Percentiles rank a stretch among this genome's conserved stretches.
phyloP scores from a whole-genome alignment of 306 rosid genomes.

The Cyamopsis tetragonoloba region DNA sequence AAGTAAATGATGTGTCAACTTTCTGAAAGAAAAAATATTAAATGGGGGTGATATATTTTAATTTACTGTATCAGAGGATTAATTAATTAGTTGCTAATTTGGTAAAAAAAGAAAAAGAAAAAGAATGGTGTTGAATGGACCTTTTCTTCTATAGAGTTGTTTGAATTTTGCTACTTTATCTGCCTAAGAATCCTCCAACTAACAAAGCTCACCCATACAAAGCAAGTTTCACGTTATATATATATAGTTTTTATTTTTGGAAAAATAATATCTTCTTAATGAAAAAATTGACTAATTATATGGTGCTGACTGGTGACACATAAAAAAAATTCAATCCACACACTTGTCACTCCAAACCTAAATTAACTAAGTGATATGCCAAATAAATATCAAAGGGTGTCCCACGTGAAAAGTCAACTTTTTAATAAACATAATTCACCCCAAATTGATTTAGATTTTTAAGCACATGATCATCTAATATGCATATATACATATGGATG shows the following conservation, averaged over 20 bases:
- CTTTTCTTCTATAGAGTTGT: slow-evolving; percentile 17
- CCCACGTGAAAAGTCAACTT: slow-evolving; percentile 32
- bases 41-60: neutral
- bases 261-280: neutral
- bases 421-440: slow-evolving; percentile 13
- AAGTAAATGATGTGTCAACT: neutral
- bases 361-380: slow-evolving; percentile 13
- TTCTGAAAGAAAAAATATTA: neutral
- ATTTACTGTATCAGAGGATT: neutral
- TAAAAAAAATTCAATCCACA: slow-evolving; percentile 42
- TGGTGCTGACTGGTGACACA: slow-evolving; percentile 20
- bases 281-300: slow-evolving; percentile 1
- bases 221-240: slow-evolving; percentile 1
- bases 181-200: slow-evolving; percentile 32
- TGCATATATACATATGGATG: neutral
- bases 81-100: slow-evolving; percentile 14
- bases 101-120: slow-evolving; percentile 15
- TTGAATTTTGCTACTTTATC: slow-evolving; percentile 7
- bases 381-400: slow-evolving; percentile 15
- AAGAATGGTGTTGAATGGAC: slow-evolving; percentile 30
- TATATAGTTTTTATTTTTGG: neutral
- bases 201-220: neutral
- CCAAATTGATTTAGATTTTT: neutral
- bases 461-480: slow-evolving; percentile 9
- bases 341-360: slow-evolving; percentile 42